Base-by-base conservation (phyloP, 1,139 yeast species). In the Pichia sp. region DNA sequence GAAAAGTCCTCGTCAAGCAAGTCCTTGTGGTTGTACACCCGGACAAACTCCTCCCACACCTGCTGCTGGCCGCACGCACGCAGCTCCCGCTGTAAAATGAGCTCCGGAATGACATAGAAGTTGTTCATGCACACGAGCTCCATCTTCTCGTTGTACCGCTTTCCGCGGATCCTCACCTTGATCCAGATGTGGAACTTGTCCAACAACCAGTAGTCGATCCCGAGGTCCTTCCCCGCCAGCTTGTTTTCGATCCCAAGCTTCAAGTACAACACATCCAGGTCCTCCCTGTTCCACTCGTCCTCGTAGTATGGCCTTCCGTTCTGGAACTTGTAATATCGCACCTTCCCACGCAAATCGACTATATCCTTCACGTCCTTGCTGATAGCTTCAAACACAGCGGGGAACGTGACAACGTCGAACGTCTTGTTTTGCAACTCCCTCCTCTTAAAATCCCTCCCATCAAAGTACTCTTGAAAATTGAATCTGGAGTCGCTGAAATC, bases 361-460 rank as follows among this genome's bases (percentile, higher is more conserved):
- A 38, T 24, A 27, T 46, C 14, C 3, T 24, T 27, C 17, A 50
- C n/a, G 12, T 29, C 38, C 4, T 42, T 16, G 16, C 44, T 14
- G 50, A 51, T 9, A 12, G 8, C 4, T 16, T 44, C 34, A 55
- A 58, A 40, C 50, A 57, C 33, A 6, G 42, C 43, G 1, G 53
- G 57, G 20, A 57, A 62, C n/a, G 60, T 40, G 5, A 44, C 47
- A 14, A 62, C 46, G 45, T 62, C 63, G 29, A 54, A 51, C 5
- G 45, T 45, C 29, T n/a, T 48, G n/a, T 31, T 12, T 5, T 27
- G 27, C 6, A 55, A 34, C 17, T 46, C 34, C 29, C 48, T 24
- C 10, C 24, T 42, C 20, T 36, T 20, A 40, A 53, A 50, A n/a
- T 55, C 33, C n/a, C 50, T 9, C 9, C 45, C 44, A n/a, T 43